phyloP scores from a whole-genome alignment of 2,329 filamentous ascomycete species.

The Cordyceps farinosa region DNA sequence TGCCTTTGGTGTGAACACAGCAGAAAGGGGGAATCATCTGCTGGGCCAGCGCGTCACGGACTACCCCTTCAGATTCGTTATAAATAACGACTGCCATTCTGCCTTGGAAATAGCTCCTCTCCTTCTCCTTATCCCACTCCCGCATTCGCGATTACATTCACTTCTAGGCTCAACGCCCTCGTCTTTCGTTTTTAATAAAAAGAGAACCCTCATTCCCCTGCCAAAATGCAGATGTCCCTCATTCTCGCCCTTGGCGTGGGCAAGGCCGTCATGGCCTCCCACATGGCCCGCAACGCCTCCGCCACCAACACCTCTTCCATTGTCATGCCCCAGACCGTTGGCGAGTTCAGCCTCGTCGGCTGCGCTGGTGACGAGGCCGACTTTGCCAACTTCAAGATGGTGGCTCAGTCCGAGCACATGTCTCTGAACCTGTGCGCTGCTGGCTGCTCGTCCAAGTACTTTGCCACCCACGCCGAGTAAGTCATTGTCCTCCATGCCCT shows the following conservation, averaged over 20 bases:
- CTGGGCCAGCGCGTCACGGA: background rate
- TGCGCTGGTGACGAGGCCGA: conserved; percentile 28
- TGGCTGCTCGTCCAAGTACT: conserved; percentile 25
- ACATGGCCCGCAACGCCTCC: conserved; percentile 16
- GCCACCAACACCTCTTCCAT: background rate
- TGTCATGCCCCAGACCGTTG: conserved; percentile 6
- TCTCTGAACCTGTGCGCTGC: conserved; percentile 26
- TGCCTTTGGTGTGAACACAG: background rate
- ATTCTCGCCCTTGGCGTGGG: conserved; percentile 31
- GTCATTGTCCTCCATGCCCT: background rate
- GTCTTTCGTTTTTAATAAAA: conserved; percentile 23
- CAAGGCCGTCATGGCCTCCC: conserved; percentile 28
- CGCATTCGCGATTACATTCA: conserved; percentile 32
- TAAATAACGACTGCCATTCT: conserved; percentile 29
- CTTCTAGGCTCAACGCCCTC: conserved; percentile 26
- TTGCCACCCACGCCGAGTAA: conserved; percentile 27
- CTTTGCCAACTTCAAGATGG: conserved; percentile 27
- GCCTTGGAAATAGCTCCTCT: conserved; percentile 5
- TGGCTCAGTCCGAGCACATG: conserved; percentile 21
- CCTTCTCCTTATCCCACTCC: conserved; percentile 22
- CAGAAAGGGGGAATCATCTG: background rate
- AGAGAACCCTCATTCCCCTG: background rate
- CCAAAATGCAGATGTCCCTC: conserved; percentile 30
- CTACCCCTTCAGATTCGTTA: conserved; percentile 18
- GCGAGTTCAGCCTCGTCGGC: conserved; percentile 21